Evolutionary conservation across 805 yeast species (phyloP).

Genomic region (Lachancea quebecensis): DNA sequence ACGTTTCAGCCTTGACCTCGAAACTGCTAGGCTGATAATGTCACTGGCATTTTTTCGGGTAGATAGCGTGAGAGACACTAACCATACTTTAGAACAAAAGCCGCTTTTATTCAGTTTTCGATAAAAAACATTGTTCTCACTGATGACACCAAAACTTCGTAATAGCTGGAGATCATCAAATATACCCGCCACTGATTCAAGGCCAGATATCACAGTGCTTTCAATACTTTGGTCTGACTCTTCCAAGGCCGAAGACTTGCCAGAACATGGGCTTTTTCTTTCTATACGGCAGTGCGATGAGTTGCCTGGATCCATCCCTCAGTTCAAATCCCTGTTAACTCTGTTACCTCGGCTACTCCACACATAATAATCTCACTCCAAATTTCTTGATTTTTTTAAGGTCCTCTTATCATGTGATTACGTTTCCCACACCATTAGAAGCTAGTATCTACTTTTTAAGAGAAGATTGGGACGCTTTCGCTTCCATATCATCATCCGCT

Average conservation of each 20-base stretch:
- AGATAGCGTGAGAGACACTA: constrained; percentile 21
- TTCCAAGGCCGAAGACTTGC: neutral
- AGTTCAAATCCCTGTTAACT: too few relatives aligned
- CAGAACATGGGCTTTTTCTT: too few relatives aligned
- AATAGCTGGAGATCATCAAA: constrained; percentile 27
- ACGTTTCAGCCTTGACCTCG: constrained; percentile 11
- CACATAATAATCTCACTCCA: neutral
- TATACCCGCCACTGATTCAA: constrained; percentile 21
- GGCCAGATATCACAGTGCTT: constrained; percentile 14
- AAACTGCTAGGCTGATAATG: constrained; percentile 8
- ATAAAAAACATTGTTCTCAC: constrained; percentile 21
- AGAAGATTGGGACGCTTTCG: constrained; percentile 3
- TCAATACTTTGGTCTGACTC: constrained; percentile 9
- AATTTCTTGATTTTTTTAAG: neutral
- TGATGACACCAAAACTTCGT: constrained; percentile 24
- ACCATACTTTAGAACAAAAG: constrained; percentile 27
- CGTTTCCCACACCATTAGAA: too few relatives aligned
- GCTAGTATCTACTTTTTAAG: too few relatives aligned
- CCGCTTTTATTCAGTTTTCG: constrained; percentile 22
- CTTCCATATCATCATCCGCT: constrained; percentile 36
- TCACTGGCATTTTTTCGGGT: constrained; percentile 15
- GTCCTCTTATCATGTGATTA: neutral
- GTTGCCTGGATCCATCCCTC: too few relatives aligned
- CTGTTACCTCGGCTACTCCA: neutral
- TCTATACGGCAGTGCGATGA: too few relatives aligned